These are phyloP conservation scores for Solanum peruvianum DNA, from an alignment of 257 asterid species.

Conservation along the genomic window DNA sequence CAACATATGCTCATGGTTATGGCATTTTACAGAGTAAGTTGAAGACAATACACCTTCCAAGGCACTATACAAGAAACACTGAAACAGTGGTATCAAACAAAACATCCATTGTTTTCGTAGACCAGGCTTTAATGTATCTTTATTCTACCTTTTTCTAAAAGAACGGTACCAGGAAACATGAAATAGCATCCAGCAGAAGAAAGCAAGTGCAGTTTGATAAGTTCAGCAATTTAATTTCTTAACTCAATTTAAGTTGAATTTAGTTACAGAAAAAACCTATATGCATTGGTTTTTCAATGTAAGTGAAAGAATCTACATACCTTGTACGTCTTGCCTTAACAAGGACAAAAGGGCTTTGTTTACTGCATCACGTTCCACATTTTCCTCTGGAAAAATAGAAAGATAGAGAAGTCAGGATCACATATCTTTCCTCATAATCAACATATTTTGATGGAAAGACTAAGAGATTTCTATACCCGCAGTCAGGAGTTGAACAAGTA, in stretches of 20 bases:
- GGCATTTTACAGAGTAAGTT: background rate
- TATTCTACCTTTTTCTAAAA: background rate
- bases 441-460: background rate
- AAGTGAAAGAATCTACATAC: slow-evolving; percentile 20
- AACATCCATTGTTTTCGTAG: background rate
- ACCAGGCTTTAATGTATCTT: background rate
- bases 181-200: background rate
- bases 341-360: slow-evolving; percentile 86
- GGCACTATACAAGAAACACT: background rate
- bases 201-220: background rate
- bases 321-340: slow-evolving; percentile 86
- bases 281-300: background rate
- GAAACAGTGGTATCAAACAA: background rate
- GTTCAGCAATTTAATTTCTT: background rate
- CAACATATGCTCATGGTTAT: background rate
- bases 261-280: background rate
- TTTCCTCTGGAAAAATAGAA: slow-evolving; percentile 48
- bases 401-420: background rate
- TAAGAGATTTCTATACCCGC: slow-evolving; percentile 49
- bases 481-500: slow-evolving; percentile 90
- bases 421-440: background rate
- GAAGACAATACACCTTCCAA: background rate
- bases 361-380: slow-evolving; percentile 97
- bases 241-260: background rate
- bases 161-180: background rate